A percentile compares a stretch with the other conserved stretches of the same genome.
phyloP scores from a whole-genome alignment of 2,329 filamentous ascomycete species.

The Daldinia eschscholtzii region DNA sequence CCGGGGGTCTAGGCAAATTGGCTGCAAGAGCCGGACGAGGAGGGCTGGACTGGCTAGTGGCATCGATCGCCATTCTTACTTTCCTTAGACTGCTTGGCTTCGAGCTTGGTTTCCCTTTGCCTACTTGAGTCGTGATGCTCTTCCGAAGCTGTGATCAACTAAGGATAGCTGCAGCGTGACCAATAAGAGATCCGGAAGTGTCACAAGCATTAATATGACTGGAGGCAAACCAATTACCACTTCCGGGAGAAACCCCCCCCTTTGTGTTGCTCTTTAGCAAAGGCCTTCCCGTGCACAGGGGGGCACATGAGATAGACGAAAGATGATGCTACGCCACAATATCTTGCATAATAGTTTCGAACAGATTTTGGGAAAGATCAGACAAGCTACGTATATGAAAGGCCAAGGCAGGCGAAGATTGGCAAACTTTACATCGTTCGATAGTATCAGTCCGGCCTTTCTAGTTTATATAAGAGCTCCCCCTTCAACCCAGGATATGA shows the following conservation, averaged over 20 bases:
- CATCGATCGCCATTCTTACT: slow-evolving; percentile 24
- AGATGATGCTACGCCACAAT: slow-evolving; percentile 34
- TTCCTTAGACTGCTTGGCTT: slow-evolving; percentile 29
- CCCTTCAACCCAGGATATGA: slow-evolving; percentile 19
- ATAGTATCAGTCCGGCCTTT: slow-evolving; percentile 9
- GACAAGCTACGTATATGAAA: slow-evolving; percentile 30
- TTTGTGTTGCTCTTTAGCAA: slow-evolving; percentile 27
- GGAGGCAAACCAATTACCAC: slow-evolving; percentile 39
- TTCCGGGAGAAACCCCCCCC: slow-evolving; percentile 23
- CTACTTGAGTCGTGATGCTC: slow-evolving; percentile 27
- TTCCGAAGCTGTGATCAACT: slow-evolving; percentile 17
- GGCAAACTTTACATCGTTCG: slow-evolving; percentile 32
- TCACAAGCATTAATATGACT: slow-evolving; percentile 21
- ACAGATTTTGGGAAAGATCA: slow-evolving; percentile 34
- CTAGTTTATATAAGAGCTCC: slow-evolving; percentile 29
- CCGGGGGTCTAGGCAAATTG: slow-evolving; percentile 13
- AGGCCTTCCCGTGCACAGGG: slow-evolving; percentile 8
- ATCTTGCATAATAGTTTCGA: slow-evolving; percentile 25
- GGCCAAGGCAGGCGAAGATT: slow-evolving; percentile 33
- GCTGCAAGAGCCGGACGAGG: slow-evolving; percentile 12
- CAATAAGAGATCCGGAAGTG: slow-evolving; percentile 35
- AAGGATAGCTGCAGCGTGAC: slow-evolving; percentile 27
- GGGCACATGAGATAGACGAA: slow-evolving; percentile 14
- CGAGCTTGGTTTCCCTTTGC: slow-evolving; percentile 26
- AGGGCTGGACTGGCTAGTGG: neutral